Evolutionary conservation across 192 early-diverging fungal genomes (phyloP).

Genomic region (Coemansia sp.): DNA sequence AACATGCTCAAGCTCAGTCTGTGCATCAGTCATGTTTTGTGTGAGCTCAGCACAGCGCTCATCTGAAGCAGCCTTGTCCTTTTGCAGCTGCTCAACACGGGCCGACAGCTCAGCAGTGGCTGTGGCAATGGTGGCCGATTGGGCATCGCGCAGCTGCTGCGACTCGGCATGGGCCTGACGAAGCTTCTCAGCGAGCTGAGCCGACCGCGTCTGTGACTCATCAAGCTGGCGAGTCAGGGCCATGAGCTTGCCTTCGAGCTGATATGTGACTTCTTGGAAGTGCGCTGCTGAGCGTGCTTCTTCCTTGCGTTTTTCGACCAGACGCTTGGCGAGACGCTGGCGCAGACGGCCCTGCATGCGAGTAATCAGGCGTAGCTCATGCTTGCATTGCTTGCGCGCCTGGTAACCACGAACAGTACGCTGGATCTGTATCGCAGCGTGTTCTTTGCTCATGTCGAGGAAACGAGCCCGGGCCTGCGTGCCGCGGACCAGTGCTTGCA

Average conservation of each 20-base stretch:
- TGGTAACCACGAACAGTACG: conserved; percentile 63
- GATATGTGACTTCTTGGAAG: conserved; percentile 90
- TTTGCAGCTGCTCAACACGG: conserved; percentile 24
- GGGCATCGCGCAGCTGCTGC: conserved; percentile 11
- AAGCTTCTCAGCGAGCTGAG: conserved; percentile 57
- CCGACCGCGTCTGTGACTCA: conserved; percentile 63
- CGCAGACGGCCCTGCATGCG: conserved; percentile 83
- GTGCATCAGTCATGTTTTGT: conserved; percentile 2
- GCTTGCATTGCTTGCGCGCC: conserved; percentile 61
- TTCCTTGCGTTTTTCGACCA: conserved; percentile 66
- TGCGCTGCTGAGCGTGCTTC: conserved; percentile 90
- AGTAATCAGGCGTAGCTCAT: conserved; percentile 58
- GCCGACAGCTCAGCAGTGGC: conserved; percentile 20
- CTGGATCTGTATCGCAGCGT: conserved; percentile 79
- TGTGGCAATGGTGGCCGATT: conserved; percentile 4
- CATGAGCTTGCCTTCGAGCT: conserved; percentile 94
- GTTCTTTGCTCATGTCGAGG: conserved; percentile 55
- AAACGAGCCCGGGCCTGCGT: conserved; percentile 63
- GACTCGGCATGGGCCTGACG: conserved; percentile 27
- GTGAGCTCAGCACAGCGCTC: conserved; percentile 21
- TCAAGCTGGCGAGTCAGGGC: conserved; percentile 82
- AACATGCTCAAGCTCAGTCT: conserved; percentile 23
- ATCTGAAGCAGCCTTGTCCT: conserved; percentile 29
- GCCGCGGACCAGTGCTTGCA: conserved; percentile 71
- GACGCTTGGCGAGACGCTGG: conserved; percentile 65